These are phyloP conservation scores for Populus simonii DNA, from an alignment of 345 rosid genomes.

Conservation along the genomic window DNA sequence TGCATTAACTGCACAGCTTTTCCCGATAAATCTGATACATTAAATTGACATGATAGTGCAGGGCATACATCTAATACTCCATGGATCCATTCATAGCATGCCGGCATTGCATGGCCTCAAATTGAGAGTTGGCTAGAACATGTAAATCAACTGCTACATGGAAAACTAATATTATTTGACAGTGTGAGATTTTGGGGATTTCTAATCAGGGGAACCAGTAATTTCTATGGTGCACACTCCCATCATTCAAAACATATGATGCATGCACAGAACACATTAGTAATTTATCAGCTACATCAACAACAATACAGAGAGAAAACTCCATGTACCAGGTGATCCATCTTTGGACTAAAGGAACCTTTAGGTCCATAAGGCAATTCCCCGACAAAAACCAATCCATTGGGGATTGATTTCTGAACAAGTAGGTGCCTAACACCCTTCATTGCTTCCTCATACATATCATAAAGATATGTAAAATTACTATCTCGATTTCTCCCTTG, in stretches of 20 bases:
- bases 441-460: conserved; percentile 95
- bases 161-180: not conserved
- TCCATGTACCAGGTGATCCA: conserved; percentile 93
- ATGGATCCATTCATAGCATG: not conserved
- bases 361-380: conserved; percentile 79
- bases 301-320: conserved; percentile 8
- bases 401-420: conserved; percentile 79
- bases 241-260: not conserved
- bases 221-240: not conserved
- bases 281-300: conserved; percentile 3
- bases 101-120: not conserved
- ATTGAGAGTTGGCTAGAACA: not conserved
- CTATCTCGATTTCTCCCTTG: conserved; percentile 44
- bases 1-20: not conserved
- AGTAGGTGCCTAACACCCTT: conserved; percentile 84
- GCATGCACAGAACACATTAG: not conserved
- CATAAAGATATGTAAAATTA: conserved; percentile 61
- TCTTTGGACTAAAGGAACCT: conserved; percentile 91
- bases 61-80: not conserved
- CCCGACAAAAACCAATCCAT: conserved; percentile 82
- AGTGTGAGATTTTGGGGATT: too few relatives aligned
- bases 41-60: not conserved
- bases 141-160: not conserved
- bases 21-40: not conserved
- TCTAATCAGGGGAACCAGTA: not conserved